Percentiles rank a stretch among this genome's conserved stretches.
Evolutionary conservation across 1,284 basidiomycete genomes (phyloP).

Genomic region (Hemileccinum hortonii): DNA sequence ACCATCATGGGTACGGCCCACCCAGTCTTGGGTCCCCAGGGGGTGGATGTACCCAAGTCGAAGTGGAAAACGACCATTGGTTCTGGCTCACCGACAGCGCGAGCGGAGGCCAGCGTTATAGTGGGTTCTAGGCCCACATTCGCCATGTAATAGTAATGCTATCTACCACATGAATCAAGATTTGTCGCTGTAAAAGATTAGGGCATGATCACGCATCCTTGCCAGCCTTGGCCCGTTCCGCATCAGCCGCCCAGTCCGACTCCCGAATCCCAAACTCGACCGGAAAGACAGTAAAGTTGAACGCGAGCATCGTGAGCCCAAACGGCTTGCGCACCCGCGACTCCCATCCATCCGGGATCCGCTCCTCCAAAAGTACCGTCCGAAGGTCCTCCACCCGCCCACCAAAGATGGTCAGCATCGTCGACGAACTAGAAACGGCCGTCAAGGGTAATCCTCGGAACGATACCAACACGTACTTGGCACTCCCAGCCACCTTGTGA

Average conservation of each 20-base stretch:
- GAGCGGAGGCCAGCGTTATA: slow-evolving; percentile 5
- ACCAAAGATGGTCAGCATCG: slow-evolving; percentile 54
- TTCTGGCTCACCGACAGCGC: slow-evolving; percentile 22
- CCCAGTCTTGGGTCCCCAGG: slow-evolving; percentile 17
- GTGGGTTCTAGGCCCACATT: neutral
- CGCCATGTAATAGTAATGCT: neutral
- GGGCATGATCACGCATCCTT: no score
- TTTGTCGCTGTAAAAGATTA: no score
- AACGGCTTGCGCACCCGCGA: slow-evolving; percentile 49
- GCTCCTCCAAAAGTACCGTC: slow-evolving; percentile 59
- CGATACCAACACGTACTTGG: slow-evolving; percentile 51
- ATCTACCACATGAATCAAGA: no score
- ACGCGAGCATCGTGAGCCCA: slow-evolving; percentile 58
- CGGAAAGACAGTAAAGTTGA: slow-evolving; percentile 55
- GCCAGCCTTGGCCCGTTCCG: neutral
- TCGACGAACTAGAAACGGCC: slow-evolving; percentile 13
- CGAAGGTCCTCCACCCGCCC: slow-evolving; percentile 57
- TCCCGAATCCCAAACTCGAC: slow-evolving; percentile 51
- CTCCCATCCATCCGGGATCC: slow-evolving; percentile 69
- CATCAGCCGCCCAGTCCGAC: slow-evolving; percentile 28
- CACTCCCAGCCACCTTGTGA: slow-evolving; percentile 63
- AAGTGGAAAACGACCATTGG: slow-evolving; percentile 24
- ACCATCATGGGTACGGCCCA: slow-evolving; percentile 15
- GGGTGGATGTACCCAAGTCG: slow-evolving; percentile 21
- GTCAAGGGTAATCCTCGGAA: neutral